Conservation (phyloP, 345 rosid genomes). For the Acer yangbiense region DNA sequence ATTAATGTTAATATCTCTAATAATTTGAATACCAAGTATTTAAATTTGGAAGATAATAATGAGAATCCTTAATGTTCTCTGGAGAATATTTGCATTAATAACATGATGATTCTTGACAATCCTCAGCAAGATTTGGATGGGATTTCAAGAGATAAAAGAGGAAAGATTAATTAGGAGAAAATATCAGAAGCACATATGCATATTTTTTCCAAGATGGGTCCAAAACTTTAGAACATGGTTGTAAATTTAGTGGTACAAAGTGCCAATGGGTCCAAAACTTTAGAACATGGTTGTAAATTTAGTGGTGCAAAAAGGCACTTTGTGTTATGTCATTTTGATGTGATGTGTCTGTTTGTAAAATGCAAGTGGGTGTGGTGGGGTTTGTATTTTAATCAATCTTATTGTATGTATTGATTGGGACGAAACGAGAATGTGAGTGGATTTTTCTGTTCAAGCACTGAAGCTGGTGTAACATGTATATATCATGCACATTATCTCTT, state of each 20-base stretch:
- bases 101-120: too few relatives aligned
- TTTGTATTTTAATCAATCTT: not conserved
- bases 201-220: not conserved
- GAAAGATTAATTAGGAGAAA: too few relatives aligned
- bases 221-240: not conserved
- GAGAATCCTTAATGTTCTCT: too few relatives aligned
- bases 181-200: not conserved
- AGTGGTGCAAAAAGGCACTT: not conserved
- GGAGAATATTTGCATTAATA: too few relatives aligned
- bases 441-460: not conserved
- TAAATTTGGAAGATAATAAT: too few relatives aligned
- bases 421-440: not conserved
- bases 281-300: not conserved
- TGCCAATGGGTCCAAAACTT: slow-evolving; percentile 16
- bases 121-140: too few relatives aligned
- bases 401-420: not conserved
- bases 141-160: too few relatives aligned
- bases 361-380: not conserved
- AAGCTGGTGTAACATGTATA: not conserved
- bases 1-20: too few relatives aligned
- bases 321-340: not conserved
- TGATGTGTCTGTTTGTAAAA: not conserved
- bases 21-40: too few relatives aligned
- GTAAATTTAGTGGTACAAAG: not conserved
- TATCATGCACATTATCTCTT: too few relatives aligned